Evolutionary conservation across 306 rosid genomes (phyloP), one percentile per base, ranked within the genome.

Genomic region (Crotalaria pallida): DNA sequence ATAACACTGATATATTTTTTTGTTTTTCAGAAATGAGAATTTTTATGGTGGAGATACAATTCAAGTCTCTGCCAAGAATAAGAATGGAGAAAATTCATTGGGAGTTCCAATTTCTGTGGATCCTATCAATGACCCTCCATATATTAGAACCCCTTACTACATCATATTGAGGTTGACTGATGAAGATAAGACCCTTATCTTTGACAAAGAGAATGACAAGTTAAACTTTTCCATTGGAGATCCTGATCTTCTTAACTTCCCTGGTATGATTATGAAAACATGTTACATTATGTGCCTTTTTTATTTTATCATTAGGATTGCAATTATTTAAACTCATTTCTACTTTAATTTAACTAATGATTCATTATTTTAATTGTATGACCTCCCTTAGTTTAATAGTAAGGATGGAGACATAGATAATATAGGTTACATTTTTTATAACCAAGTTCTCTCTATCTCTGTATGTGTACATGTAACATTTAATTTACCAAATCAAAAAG

Each of bases 41-140:
- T 92, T 87, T 59, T 87, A 72, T 50, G 96, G 96, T 15, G 52
- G 22, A 27, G 96, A 92, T 73, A 76, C 75, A 40, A 76, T 92
- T 69, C 81, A 76, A 79, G 66, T 92, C 24, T 77, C 86, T 17
- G 82, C 90, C 2, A 87, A 69, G 80, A 89, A 87, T 52, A 84
- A 62, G 72, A 81, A 92, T 65, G 97, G 97, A 57, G 67, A 79
- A 43, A 89, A 85, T 61, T 78, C 79, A 17, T 60, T 92, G 65
- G 83, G 69, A 21, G 76, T 92, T 74, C 97, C 92, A 31, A 67
- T 92, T 56, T 59, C 68, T 27, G 86, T 92, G 36, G 94, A 89
- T 45, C 94, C 97, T 26, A 81, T 92, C 48, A 92, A 89, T 55
- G 97, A 92, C 62, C 88, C 96, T 58, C 96, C 97, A 51, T 87